Evolutionary conservation across 2,329 filamentous ascomycete genomes (phyloP).

Genomic region (Fusarium equiseti): DNA sequence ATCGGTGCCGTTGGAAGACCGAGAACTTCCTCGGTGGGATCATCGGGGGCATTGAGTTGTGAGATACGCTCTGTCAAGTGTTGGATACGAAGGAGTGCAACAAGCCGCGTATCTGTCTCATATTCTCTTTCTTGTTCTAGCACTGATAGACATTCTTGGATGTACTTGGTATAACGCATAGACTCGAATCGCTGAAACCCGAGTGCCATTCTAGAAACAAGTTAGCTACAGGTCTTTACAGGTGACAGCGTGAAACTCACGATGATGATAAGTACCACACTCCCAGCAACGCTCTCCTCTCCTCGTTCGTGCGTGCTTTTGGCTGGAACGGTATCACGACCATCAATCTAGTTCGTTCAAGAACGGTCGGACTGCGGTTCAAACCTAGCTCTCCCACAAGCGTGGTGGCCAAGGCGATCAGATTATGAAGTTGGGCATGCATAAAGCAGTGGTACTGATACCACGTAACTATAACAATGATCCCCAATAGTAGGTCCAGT

Average conservation of each 20-base stretch:
- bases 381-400: conserved; percentile 62
- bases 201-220: conserved; percentile 54
- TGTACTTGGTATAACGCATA: conserved; percentile 64
- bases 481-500: conserved; percentile 62
- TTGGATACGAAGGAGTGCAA: conserved; percentile 63
- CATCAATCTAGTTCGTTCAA: conserved; percentile 59
- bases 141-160: conserved; percentile 62
- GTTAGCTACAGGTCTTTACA: conserved; percentile 7
- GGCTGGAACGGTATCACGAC: conserved; percentile 56
- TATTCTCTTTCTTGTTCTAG: conserved; percentile 60
- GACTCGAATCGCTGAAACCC: conserved; percentile 61
- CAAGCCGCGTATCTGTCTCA: conserved; percentile 60
- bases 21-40: conserved; percentile 50
- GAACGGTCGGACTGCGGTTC: conserved; percentile 55
- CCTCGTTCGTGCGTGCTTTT: conserved; percentile 61
- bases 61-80: conserved; percentile 64
- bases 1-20: conserved; percentile 56
- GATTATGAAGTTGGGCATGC: conserved; percentile 64
- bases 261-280: conserved; percentile 67
- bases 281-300: conserved; percentile 64
- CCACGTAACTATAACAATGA: conserved; percentile 63
- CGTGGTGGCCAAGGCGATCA: conserved; percentile 62
- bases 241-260: conserved; percentile 51
- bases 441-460: conserved; percentile 68
- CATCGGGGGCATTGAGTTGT: conserved; percentile 54